Conservation (phyloP, 1,284 basidiomycete species). For the Gomphus sp. region DNA sequence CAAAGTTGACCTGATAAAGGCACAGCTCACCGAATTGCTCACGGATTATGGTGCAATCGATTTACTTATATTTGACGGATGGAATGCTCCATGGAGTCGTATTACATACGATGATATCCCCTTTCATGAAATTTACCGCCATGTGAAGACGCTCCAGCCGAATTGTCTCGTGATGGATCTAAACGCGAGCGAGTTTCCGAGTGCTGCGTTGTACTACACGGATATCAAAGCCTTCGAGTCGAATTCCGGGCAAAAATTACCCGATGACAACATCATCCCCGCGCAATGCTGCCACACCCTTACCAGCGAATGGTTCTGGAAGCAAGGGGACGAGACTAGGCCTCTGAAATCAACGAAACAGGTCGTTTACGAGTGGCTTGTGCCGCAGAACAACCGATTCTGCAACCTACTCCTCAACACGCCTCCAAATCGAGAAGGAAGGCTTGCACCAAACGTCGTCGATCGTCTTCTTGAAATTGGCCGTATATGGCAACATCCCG, state of each 20-base stretch:
- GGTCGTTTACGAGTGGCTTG: constrained; percentile 11
- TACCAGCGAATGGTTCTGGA: constrained; percentile 12
- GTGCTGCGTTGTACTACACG: constrained; percentile 8
- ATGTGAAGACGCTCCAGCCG: constrained; percentile 10
- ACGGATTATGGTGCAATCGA: constrained; percentile 11
- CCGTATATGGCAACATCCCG: constrained; percentile 7
- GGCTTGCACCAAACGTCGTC: constrained; percentile 9
- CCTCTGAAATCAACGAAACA: constrained; percentile 4
- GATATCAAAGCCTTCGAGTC: constrained; percentile 13
- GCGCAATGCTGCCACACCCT: constrained; percentile 11
- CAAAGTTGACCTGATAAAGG: constrained; percentile 10
- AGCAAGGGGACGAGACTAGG: background rate
- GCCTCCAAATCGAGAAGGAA: constrained; percentile 9
- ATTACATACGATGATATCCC: constrained; percentile 11
- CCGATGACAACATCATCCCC: constrained; percentile 3
- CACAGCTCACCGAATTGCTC: constrained; percentile 10
- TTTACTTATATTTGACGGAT: constrained; percentile 11
- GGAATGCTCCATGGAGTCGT: constrained; percentile 11
- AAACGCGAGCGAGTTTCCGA: constrained; percentile 9
- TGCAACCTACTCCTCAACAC: constrained; percentile 11
- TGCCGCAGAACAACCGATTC: constrained; percentile 9
- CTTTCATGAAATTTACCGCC: constrained; percentile 10
- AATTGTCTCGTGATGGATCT: constrained; percentile 12
- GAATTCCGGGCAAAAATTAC: constrained; percentile 9
- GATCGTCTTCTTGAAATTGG: constrained; percentile 9